phyloP scores from a whole-genome alignment of 2,329 filamentous ascomycete species.

The Venturia effusa region DNA sequence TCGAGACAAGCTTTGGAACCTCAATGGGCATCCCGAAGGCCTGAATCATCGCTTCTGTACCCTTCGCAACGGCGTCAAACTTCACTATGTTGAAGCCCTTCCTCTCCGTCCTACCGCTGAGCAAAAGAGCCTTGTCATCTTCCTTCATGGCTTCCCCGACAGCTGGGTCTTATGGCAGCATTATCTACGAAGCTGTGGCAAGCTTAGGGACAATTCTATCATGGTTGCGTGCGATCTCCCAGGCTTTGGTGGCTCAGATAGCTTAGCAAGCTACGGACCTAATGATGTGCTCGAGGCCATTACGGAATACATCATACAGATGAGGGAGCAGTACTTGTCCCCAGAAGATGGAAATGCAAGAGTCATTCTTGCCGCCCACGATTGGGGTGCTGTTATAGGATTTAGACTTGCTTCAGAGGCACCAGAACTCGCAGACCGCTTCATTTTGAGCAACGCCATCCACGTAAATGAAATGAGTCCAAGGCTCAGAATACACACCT shows the following conservation, averaged over 20 bases:
- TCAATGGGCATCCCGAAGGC: slow-evolving; percentile 33
- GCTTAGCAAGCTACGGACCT: slow-evolving; percentile 37
- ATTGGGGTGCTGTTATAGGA: slow-evolving; percentile 43
- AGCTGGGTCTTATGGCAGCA: slow-evolving; percentile 45
- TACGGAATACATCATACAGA: slow-evolving; percentile 40
- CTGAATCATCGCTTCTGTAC: slow-evolving; percentile 42
- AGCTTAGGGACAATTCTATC: slow-evolving; percentile 28
- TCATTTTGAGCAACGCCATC: slow-evolving; percentile 42
- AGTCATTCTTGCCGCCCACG: slow-evolving; percentile 40
- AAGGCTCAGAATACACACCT: background rate
- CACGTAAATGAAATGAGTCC: slow-evolving; percentile 35
- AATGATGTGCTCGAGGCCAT: slow-evolving; percentile 42
- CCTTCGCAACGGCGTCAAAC: slow-evolving; percentile 36
- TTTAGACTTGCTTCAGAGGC: slow-evolving; percentile 50
- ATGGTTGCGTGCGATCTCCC: slow-evolving; percentile 47
- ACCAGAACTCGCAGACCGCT: slow-evolving; percentile 42
- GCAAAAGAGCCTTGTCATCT: slow-evolving; percentile 35
- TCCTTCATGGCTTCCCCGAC: slow-evolving; percentile 51
- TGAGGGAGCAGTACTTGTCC: slow-evolving; percentile 35
- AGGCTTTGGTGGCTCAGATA: slow-evolving; percentile 48
- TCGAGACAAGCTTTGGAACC: slow-evolving; percentile 42
- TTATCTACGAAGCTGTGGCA: slow-evolving; percentile 29
- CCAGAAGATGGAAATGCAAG: slow-evolving; percentile 14
- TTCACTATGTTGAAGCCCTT: slow-evolving; percentile 43
- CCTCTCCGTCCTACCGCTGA: slow-evolving; percentile 15